phyloP scores from a whole-genome alignment of 1,139 yeast species.

The Debaryomycetaceae sp. region DNA sequence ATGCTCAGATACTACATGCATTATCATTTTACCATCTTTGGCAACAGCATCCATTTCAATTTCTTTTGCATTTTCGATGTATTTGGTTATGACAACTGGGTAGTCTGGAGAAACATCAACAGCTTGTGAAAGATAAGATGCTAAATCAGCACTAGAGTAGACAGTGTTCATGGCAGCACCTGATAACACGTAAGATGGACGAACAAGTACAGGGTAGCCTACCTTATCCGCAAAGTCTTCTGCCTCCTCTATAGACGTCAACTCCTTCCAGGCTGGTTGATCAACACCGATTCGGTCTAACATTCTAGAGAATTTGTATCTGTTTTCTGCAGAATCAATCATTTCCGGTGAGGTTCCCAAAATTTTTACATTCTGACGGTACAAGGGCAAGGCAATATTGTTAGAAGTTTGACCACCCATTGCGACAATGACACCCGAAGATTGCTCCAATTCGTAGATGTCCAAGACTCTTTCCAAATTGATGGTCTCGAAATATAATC shows the following conservation, averaged over 20 bases:
- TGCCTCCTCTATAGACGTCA: slow-evolving; percentile 91
- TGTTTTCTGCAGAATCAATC: slow-evolving; percentile 97
- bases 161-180: slow-evolving; percentile 99
- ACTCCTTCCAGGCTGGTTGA: slow-evolving; percentile 99
- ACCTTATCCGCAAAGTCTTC: slow-evolving; percentile 89
- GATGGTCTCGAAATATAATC: slow-evolving; percentile 94
- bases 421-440: slow-evolving; percentile 90
- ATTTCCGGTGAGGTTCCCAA: slow-evolving; percentile 97
- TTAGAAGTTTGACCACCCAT: slow-evolving; percentile 99
- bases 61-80: slow-evolving; percentile 95
- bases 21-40: slow-evolving; percentile 85
- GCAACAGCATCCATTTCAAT: slow-evolving; percentile 99
- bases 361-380: slow-evolving; percentile 93
- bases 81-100: slow-evolving; percentile 96
- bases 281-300: slow-evolving; percentile 95
- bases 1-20: slow-evolving; percentile 98
- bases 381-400: slow-evolving; percentile 90
- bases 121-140: slow-evolving; percentile 85
- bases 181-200: slow-evolving; percentile 95
- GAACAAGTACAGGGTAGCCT: slow-evolving; percentile 91
- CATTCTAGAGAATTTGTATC: slow-evolving; percentile 98
- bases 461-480: slow-evolving; percentile 93
- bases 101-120: slow-evolving; percentile 97
- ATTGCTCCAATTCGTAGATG: slow-evolving; percentile 88
- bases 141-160: slow-evolving; percentile 85